Percentiles rank a stretch among this genome's conserved stretches.
These are phyloP conservation scores for Boletus reticulatus DNA, from an alignment of 768 basidiomycete species.

Conservation along the genomic window DNA sequence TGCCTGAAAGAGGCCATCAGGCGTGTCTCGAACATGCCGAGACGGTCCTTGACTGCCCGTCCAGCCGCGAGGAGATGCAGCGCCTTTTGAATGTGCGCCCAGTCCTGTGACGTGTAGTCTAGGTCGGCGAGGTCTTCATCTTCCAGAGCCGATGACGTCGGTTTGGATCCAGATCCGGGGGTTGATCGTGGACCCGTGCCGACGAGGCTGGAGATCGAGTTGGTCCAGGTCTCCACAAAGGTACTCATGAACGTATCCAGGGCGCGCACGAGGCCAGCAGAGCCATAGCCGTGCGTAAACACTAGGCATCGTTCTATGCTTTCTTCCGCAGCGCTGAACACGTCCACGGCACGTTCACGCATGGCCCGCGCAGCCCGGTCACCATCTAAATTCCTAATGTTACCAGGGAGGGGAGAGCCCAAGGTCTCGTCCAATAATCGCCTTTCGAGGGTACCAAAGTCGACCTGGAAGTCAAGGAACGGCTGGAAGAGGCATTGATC, in stretches of 20 bases:
- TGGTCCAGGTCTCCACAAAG: conserved; percentile 67
- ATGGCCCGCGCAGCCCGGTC: conserved; percentile 58
- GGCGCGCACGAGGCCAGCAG: conserved; percentile 67
- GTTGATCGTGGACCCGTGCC: conserved; percentile 27
- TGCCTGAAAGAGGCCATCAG: conserved; percentile 58
- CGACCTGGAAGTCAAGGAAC: conserved; percentile 86
- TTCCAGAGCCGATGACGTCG: conserved; percentile 19
- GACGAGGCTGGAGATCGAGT: conserved; percentile 43
- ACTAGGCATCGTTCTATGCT: conserved; percentile 68
- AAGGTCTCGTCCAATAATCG: conserved; percentile 62
- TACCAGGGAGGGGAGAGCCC: conserved; percentile 40
- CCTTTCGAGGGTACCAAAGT: conserved; percentile 78
- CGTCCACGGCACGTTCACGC: conserved; percentile 71
- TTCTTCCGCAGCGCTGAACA: conserved; percentile 78
- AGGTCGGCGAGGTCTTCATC: conserved; percentile 71
- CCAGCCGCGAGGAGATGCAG: conserved; percentile 84
- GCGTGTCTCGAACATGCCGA: conserved; percentile 67
- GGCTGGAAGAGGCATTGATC: conserved; percentile 92
- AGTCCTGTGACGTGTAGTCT: conserved; percentile 88
- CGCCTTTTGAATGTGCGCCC: conserved; percentile 80
- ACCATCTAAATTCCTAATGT: conserved; percentile 24
- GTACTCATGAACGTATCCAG: conserved; percentile 68
- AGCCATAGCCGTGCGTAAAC: conserved; percentile 91
- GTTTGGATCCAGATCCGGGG: conserved; percentile 30
- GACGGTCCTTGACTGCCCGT: conserved; percentile 65